phyloP scores from a whole-genome alignment of 2,329 filamentous ascomycete species.

The Trichoderma guizhouense region DNA sequence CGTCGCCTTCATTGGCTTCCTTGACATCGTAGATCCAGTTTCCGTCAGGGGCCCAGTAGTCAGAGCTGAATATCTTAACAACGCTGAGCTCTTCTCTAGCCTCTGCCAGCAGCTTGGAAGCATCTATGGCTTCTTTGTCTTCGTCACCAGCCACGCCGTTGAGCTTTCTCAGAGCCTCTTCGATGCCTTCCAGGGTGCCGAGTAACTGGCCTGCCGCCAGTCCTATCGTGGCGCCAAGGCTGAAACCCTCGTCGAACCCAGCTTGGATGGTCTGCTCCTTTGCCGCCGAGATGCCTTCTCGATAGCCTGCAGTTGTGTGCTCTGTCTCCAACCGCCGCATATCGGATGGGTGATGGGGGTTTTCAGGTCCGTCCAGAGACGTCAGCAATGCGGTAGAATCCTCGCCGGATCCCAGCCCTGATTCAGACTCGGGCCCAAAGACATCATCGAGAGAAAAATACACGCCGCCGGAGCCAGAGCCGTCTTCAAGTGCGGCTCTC shows the following conservation, averaged over 20 bases:
- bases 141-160: conserved; percentile 20
- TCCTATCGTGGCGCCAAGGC: conserved; percentile 78
- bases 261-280: conserved; percentile 76
- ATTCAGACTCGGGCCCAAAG: conserved; percentile 31
- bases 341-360: conserved; percentile 53
- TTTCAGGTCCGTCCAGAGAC: neutral
- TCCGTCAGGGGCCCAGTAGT: conserved; percentile 68
- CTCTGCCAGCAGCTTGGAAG: conserved; percentile 38
- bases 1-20: conserved; percentile 33
- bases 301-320: conserved; percentile 83
- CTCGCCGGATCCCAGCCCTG: conserved; percentile 3
- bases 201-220: conserved; percentile 69
- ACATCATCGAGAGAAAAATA: conserved; percentile 37
- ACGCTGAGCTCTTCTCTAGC: conserved; percentile 60
- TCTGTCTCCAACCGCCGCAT: conserved; percentile 70
- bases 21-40: conserved; percentile 65
- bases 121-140: conserved; percentile 21
- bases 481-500: neutral
- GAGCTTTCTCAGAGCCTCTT: conserved; percentile 41
- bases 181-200: conserved; percentile 72
- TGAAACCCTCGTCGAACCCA: conserved; percentile 90
- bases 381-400: neutral
- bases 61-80: conserved; percentile 58
- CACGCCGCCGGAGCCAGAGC: conserved; percentile 16
- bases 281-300: conserved; percentile 75